Evolutionary conservation across 2,329 filamentous ascomycete genomes (phyloP).

Genomic region (Fusarium chlamydosporum): DNA sequence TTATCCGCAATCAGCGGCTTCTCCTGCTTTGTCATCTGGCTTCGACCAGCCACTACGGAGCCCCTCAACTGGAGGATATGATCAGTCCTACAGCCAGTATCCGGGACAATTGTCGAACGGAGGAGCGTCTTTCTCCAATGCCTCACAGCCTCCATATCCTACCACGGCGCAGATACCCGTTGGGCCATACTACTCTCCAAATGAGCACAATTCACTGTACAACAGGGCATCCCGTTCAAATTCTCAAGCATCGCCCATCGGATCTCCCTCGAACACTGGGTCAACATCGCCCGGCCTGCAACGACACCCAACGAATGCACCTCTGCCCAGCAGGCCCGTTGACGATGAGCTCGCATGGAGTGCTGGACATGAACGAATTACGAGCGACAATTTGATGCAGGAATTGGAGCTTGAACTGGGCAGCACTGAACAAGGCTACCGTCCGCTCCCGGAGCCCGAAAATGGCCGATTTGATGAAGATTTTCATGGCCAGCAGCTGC

Average conservation of each 20-base stretch:
- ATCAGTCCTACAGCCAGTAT: conserved; percentile 57
- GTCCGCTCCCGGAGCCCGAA: conserved; percentile 57
- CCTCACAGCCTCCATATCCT: conserved; percentile 66
- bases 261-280: conserved; percentile 61
- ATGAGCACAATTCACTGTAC: conserved; percentile 63
- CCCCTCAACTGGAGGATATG: conserved; percentile 55
- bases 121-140: conserved; percentile 53
- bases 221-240: conserved; percentile 63
- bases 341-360: conserved; percentile 61
- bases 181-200: conserved; percentile 64
- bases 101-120: conserved; percentile 59
- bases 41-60: conserved; percentile 61
- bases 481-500: conserved; percentile 58
- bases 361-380: conserved; percentile 59
- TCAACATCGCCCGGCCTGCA: conserved; percentile 61
- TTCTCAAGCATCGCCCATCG: conserved; percentile 64
- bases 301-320: conserved; percentile 72
- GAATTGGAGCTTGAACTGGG: conserved; percentile 70
- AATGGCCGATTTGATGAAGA: conserved; percentile 66
- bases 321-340: conserved; percentile 69
- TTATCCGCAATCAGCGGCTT: conserved; percentile 50
- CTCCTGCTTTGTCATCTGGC: conserved; percentile 52
- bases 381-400: conserved; percentile 69
- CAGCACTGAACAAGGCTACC: conserved; percentile 53
- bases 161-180: conserved; percentile 67